A percentile compares a stretch with the other conserved stretches of the same genome.
Evolutionary conservation across 495 filamentous ascomycete genomes (phyloP).

Genomic region (Pseudevernia furfuracea): DNA sequence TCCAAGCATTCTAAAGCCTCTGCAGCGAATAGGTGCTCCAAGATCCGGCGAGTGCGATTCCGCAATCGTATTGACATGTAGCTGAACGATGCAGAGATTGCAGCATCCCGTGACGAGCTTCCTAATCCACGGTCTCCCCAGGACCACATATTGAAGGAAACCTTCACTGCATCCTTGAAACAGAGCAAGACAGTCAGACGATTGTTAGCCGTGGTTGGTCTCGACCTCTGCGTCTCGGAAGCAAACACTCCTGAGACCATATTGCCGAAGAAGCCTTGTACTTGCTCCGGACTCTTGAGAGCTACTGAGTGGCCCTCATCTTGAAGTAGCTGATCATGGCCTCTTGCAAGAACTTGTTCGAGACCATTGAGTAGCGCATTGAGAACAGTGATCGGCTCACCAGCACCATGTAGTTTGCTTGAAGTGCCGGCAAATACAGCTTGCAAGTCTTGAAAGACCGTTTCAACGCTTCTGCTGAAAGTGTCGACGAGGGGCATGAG

Average conservation of each 20-base stretch:
- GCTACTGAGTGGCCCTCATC: slow-evolving; percentile 63
- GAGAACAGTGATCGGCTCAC: slow-evolving; percentile 49
- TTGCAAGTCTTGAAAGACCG: slow-evolving; percentile 58
- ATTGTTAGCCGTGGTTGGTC: slow-evolving; percentile 81
- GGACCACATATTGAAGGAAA: slow-evolving; percentile 90
- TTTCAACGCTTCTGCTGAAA: slow-evolving; percentile 66
- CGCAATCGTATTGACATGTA: slow-evolving; percentile 85
- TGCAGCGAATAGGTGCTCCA: slow-evolving; percentile 88
- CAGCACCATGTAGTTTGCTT: slow-evolving; percentile 36
- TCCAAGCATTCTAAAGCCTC: slow-evolving; percentile 95
- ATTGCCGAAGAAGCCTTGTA: slow-evolving; percentile 89
- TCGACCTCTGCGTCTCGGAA: slow-evolving; percentile 63
- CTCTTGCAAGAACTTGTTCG: slow-evolving; percentile 79
- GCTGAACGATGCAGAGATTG: slow-evolving; percentile 68
- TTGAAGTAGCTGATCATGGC: slow-evolving; percentile 71
- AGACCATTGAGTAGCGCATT: slow-evolving; percentile 80
- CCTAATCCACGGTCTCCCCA: slow-evolving; percentile 67
- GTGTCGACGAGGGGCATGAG: slow-evolving; percentile 85
- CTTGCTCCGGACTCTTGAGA: slow-evolving; percentile 72
- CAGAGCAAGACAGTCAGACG: slow-evolving; percentile 88
- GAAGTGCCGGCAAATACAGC: slow-evolving; percentile 44
- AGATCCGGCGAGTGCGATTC: slow-evolving; percentile 74
- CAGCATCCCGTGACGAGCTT: slow-evolving; percentile 47
- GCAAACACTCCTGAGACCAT: slow-evolving; percentile 93
- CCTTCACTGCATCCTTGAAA: slow-evolving; percentile 88